Conservation (phyloP, 441 rosid genomes). For the Erysimum cheiri region DNA sequence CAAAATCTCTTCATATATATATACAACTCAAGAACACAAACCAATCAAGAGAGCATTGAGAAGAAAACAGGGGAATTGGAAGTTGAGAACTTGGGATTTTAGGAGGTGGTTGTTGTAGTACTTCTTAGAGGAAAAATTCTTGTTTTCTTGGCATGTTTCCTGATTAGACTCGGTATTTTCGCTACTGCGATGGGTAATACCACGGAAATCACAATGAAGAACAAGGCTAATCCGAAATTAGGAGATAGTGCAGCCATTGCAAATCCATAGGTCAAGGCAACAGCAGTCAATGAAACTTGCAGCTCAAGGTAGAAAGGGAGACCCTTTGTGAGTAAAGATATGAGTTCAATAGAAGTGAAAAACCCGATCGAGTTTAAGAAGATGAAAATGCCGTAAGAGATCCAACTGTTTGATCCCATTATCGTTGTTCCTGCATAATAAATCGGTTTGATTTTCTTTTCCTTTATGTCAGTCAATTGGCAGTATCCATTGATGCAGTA, state of each 20-base stretch:
- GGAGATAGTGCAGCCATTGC: conserved; percentile 42
- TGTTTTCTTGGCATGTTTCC: conserved; percentile 16
- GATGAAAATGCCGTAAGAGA: conserved; percentile 36
- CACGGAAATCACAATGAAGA: conserved; percentile 24
- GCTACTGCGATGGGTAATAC: conserved; percentile 29
- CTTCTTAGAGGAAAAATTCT: conserved; percentile 27
- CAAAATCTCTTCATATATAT: background rate
- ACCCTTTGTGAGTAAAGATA: conserved; percentile 35
- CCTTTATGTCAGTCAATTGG: background rate
- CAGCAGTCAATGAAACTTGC: conserved; percentile 39
- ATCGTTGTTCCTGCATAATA: conserved; percentile 39
- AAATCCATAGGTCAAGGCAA: conserved; percentile 45
- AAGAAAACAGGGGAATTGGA: background rate
- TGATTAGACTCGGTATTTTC: conserved; percentile 27
- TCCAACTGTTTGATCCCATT: conserved; percentile 42
- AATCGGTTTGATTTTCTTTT: conserved; percentile 24
- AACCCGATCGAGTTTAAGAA: conserved; percentile 36
- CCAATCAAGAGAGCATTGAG: background rate
- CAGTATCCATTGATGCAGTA: conserved; percentile 27
- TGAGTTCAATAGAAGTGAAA: conserved; percentile 37
- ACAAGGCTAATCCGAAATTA: conserved; percentile 29
- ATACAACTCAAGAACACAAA: conserved; percentile 19
- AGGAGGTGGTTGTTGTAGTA: conserved; percentile 24
- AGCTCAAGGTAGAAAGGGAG: conserved; percentile 42
- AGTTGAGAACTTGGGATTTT: background rate